Percentiles rank a stretch among this genome's conserved stretches.
phyloP scores from a whole-genome alignment of 768 basidiomycete genomes.

The Termitomyces sp. region DNA sequence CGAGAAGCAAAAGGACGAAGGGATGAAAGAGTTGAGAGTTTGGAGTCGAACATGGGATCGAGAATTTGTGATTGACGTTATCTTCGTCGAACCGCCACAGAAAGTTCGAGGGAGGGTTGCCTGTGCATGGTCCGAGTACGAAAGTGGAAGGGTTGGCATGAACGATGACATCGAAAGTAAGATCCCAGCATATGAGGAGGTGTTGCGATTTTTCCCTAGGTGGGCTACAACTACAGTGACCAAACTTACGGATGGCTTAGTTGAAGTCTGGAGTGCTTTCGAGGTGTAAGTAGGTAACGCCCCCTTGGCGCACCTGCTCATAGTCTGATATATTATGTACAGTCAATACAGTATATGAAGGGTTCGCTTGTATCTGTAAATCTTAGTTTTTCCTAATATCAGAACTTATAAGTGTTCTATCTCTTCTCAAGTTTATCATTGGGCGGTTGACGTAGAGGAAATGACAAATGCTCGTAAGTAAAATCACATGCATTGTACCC shows the following conservation, averaged over 20 bases:
- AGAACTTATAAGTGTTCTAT: no score
- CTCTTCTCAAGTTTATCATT: no score
- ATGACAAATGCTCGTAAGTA: not conserved
- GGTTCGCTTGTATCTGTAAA: no score
- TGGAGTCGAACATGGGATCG: constrained; percentile 51
- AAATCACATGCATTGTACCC: not conserved
- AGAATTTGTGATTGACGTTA: constrained; percentile 39
- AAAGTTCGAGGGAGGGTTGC: constrained; percentile 32
- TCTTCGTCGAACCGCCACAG: constrained; percentile 36
- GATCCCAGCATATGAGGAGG: constrained; percentile 71
- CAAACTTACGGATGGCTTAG: constrained; percentile 50
- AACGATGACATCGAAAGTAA: constrained; percentile 50
- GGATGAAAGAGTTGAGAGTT: constrained; percentile 31
- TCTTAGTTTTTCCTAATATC: no score
- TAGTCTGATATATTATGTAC: no score
- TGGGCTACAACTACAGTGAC: constrained; percentile 62
- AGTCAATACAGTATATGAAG: no score
- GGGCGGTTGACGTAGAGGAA: not conserved
- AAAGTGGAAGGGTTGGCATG: constrained; percentile 34
- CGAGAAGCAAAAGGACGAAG: constrained; percentile 16
- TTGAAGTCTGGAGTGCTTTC: constrained; percentile 44
- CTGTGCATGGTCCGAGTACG: constrained; percentile 54
- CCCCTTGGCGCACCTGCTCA: no score
- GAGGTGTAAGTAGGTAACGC: no score
- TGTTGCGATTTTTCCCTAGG: constrained; percentile 53